Base-by-base conservation (phyloP, 2,329 filamentous ascomycete genomes). In the Epichloe festucae region DNA sequence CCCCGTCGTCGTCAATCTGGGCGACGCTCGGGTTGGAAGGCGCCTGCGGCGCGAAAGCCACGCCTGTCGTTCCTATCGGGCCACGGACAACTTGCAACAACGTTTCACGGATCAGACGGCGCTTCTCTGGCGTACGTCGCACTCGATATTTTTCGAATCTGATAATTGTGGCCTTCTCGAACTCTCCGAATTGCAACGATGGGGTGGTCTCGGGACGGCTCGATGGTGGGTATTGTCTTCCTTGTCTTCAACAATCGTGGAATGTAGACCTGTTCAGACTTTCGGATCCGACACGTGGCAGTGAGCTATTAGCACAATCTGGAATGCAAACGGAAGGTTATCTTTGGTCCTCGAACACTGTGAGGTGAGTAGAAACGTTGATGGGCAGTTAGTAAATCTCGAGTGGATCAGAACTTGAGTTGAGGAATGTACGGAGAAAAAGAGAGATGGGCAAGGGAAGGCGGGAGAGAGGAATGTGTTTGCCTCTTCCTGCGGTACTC, bases 1-100 rank as follows among this genome's bases (percentile, higher is more conserved):
- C 38, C 44, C 36, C 36, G 36, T 39, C 36, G 42, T 27, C 50
- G 27, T 39, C 35, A 19, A 47, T 48, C 17, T 42, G 43, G 46
- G 45, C 49, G 49, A 51, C 49, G 44, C 35, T 40, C 40, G 44
- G 50, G 50, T 42, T 46, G 50, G 38, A 51, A 47, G 50, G 44
- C 44, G 44, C 49, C 42, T 41, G 43, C 36, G 44, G 42, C 49
- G 49, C 49, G 43, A 31, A 34, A 46, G n/a, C 14, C 14, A 23
- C 23, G 27, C 43, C 27, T 50, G 11, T 27, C 31, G 14, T 10
- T 40, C 41, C 21, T 41, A 10, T 43, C 17, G 45, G 39, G 41
- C 40, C 48, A 17, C 41, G n/a, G 23, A 49, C 31, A 43, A 5
- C 47, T 31, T 35, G 47, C 17, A 19, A 19, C 14, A 23, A 31